These are phyloP conservation scores for Millerozyma miso DNA, from an alignment of 805 yeast species.

Conservation along the genomic window DNA sequence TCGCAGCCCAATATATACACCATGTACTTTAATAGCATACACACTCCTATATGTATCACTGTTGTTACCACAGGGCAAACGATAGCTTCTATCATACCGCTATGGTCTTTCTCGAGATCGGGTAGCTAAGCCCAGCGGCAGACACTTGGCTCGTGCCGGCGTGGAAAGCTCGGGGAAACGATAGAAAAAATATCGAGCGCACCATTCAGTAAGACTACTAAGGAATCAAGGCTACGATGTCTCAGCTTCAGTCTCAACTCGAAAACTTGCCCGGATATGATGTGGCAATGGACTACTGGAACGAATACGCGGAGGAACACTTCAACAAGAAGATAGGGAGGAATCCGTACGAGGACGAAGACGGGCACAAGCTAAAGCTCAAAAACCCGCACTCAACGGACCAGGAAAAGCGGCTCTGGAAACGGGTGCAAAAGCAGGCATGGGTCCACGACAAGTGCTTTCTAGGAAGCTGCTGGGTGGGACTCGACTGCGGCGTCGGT, in stretches of 20 bases:
- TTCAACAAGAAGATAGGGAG: constrained; percentile 41
- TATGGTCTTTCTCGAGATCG: neutral
- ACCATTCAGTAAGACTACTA: neutral
- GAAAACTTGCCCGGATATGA: constrained; percentile 55
- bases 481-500: constrained; percentile 73
- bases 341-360: constrained; percentile 61
- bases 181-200: neutral
- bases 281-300: constrained; percentile 52
- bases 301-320: constrained; percentile 63
- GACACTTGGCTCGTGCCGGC: neutral
- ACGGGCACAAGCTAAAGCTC: constrained; percentile 58
- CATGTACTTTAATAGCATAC: too few species aligned
- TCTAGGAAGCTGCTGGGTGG: constrained; percentile 64
- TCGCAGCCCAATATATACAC: too few species aligned
- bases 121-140: neutral
- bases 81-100: too few species aligned
- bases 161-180: constrained; percentile 5
- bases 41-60: too few species aligned
- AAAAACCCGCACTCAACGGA: constrained; percentile 52
- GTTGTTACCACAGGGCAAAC: too few species aligned
- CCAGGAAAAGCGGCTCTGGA: constrained; percentile 67
- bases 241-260: constrained; percentile 23
- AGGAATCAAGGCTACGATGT: constrained; percentile 12
- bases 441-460: constrained; percentile 86
- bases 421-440: constrained; percentile 66